phyloP scores from a whole-genome alignment of 2,329 filamentous ascomycete species.

The Ophiostoma tasmaniense region DNA sequence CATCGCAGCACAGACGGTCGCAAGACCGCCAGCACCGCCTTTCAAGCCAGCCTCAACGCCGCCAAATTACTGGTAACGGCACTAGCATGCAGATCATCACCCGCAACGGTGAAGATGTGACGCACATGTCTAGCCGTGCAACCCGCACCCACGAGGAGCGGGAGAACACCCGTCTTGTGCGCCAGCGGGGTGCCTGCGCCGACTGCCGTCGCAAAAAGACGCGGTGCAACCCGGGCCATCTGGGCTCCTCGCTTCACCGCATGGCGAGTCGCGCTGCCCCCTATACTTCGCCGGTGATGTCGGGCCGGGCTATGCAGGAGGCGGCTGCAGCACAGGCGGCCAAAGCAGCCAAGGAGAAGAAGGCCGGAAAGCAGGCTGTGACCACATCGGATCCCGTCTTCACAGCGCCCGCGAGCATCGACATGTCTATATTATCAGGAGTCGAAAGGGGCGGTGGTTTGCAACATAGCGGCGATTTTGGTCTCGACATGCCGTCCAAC shows the following conservation, averaged over 20 bases:
- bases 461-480: background rate
- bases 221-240: conserved; percentile 53
- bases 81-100: conserved; percentile 57
- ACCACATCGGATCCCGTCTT: conserved; percentile 9
- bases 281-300: conserved; percentile 11
- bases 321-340: conserved; percentile 11
- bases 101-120: conserved; percentile 54
- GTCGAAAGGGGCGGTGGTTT: conserved; percentile 8
- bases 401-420: background rate
- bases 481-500: conserved; percentile 11
- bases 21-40: background rate
- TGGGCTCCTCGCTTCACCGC: conserved; percentile 19
- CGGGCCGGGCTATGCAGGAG: conserved; percentile 17
- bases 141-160: conserved; percentile 61
- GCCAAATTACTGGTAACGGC: conserved; percentile 1
- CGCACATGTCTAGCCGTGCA: conserved; percentile 52
- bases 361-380: conserved; percentile 16
- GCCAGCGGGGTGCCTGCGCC: conserved; percentile 60
- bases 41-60: background rate
- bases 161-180: conserved; percentile 58
- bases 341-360: conserved; percentile 14
- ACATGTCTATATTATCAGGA: conserved; percentile 7
- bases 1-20: background rate
- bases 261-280: conserved; percentile 15
- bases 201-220: conserved; percentile 55